A percentile compares a stretch with the other conserved stretches of the same genome.
phyloP scores from a whole-genome alignment of 2,329 filamentous ascomycete genomes.

The Aureobasidium sp. region DNA sequence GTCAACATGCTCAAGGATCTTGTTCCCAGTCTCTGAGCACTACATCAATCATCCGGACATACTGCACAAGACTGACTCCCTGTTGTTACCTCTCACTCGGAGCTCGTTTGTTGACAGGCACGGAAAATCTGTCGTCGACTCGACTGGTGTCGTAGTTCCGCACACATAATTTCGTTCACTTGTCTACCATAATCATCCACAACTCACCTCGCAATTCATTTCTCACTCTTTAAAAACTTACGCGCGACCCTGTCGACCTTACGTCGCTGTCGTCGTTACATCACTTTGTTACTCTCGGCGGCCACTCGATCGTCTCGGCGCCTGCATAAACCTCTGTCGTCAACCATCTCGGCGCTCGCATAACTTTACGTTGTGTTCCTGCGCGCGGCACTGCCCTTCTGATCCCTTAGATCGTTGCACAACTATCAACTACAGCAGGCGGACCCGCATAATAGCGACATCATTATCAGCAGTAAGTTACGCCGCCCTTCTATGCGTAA shows the following conservation, averaged over 20 bases:
- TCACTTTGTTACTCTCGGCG: background rate
- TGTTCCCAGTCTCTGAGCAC: background rate
- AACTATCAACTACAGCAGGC: background rate
- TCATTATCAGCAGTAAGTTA: background rate
- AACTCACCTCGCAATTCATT: background rate
- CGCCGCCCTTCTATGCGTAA: background rate
- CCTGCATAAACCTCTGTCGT: background rate
- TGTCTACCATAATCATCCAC: background rate
- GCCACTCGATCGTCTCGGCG: too few species aligned
- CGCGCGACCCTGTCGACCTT: background rate
- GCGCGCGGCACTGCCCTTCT: background rate
- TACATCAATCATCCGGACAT: background rate
- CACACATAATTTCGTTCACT: background rate
- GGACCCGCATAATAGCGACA: background rate
- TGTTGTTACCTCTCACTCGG: background rate
- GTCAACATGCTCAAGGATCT: background rate
- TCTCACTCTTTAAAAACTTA: background rate
- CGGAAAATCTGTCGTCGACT: background rate
- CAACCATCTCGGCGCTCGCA: background rate
- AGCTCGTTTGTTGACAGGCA: background rate
- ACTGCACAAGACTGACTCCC: background rate
- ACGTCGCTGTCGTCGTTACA: background rate
- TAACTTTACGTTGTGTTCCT: background rate
- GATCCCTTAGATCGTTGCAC: background rate
- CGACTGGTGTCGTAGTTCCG: background rate